A percentile compares a stretch with the other conserved stretches of the same genome.
These are phyloP conservation scores for Claviceps monticola DNA, from an alignment of 2,329 filamentous ascomycete genomes.

Conservation along the genomic window DNA sequence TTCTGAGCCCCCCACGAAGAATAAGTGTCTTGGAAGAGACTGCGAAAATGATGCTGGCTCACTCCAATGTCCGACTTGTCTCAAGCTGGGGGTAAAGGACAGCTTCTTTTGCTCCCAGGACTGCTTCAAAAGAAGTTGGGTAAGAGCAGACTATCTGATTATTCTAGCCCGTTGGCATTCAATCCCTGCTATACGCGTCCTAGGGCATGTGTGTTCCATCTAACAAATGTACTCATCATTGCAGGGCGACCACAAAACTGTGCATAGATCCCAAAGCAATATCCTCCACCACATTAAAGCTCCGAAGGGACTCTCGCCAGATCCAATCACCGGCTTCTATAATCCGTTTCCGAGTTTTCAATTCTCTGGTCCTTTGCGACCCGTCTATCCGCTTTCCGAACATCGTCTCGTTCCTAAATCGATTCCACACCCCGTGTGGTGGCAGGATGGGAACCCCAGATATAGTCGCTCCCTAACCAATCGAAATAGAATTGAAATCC, in stretches of 20 bases:
- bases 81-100: constrained; percentile 75
- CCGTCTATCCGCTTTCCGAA: constrained; percentile 72
- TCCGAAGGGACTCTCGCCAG: constrained; percentile 76
- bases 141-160: constrained; percentile 29
- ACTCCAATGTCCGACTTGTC: constrained; percentile 87
- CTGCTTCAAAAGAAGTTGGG: constrained; percentile 98
- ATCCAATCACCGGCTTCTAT: constrained; percentile 77
- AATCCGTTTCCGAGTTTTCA: constrained; percentile 85
- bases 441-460: constrained; percentile 62
- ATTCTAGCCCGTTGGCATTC: neutral
- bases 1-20: constrained; percentile 38
- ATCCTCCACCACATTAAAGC: constrained; percentile 60
- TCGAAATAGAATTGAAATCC: constrained; percentile 68
- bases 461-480: constrained; percentile 46
- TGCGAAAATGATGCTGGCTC: constrained; percentile 77
- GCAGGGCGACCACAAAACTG: constrained; percentile 64
- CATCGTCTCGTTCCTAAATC: constrained; percentile 60
- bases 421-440: constrained; percentile 80
- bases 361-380: constrained; percentile 69
- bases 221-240: neutral
- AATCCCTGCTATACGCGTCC: neutral
- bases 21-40: constrained; percentile 67
- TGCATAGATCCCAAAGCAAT: constrained; percentile 59
- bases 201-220: neutral
- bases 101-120: constrained; percentile 97